These are phyloP conservation scores for Neurospora sp. DNA, from an alignment of 495 filamentous ascomycete species.

Conservation along the genomic window DNA sequence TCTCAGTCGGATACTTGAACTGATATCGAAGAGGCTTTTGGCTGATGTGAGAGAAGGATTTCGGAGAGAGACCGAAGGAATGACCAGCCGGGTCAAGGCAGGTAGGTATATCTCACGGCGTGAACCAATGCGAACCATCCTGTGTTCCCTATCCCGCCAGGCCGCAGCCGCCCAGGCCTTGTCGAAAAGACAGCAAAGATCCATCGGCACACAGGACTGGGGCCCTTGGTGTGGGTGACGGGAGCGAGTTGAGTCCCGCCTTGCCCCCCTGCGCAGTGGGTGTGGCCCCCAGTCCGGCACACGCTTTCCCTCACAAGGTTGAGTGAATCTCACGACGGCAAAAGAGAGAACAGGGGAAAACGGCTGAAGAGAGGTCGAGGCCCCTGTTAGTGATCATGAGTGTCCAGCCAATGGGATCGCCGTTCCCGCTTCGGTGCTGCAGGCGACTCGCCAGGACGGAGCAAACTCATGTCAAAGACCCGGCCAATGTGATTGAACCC, in stretches of 20 bases:
- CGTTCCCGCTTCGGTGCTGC: constrained; percentile 17
- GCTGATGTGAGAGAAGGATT: not conserved
- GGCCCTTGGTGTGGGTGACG: not conserved
- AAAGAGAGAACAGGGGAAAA: constrained; percentile 11
- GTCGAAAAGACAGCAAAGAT: not conserved
- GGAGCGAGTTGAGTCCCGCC: not conserved
- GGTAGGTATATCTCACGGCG: not conserved
- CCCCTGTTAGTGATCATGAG: constrained; percentile 13
- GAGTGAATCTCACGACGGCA: constrained; percentile 9
- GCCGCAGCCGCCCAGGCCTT: not conserved
- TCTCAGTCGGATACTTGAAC: not conserved
- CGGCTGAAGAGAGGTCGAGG: constrained; percentile 12
- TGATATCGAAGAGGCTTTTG: not conserved
- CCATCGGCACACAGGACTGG: constrained; percentile 3
- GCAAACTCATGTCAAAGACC: constrained; percentile 13
- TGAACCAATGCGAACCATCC: not conserved
- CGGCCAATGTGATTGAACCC: constrained; percentile 9
- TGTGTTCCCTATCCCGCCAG: not conserved
- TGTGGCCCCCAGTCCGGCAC: not conserved
- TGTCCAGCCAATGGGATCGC: constrained; percentile 15
- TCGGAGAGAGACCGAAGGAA: not conserved
- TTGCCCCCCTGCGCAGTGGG: not conserved
- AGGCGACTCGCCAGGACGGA: constrained; percentile 19
- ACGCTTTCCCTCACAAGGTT: constrained; percentile 6
- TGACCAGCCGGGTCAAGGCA: not conserved